Evolutionary conservation across 2,329 filamentous ascomycete species (phyloP), one percentile per base, ranked within the genome.

Genomic region (Shiraia sp.): DNA sequence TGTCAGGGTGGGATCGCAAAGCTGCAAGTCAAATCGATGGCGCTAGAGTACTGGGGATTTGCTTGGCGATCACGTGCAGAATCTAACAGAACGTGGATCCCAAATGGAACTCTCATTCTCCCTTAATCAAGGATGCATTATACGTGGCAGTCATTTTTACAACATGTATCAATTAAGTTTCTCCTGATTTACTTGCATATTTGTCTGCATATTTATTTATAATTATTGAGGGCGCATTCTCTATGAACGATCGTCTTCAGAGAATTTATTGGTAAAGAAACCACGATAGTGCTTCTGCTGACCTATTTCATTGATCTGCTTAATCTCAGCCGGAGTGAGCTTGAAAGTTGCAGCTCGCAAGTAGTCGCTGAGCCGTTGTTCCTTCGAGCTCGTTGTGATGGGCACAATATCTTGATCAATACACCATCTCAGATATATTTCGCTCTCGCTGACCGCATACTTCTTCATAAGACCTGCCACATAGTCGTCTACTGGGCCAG

Each of bases 371-470:
- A 85, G 50, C 12, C 81, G 71, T 48, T 79, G 74, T 64, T 84
- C 81, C 52, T 83, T 85, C 34, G 73, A 69, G 42, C 77, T 81
- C 2, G 82, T 85, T 5, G 81, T 84, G 43, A 86, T 76, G 0
- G 78, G 67, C 12, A 84, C 74, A 42, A 79, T 64, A 16, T 80
- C 80, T 54, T 81, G 79, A 51, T 85, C 81, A 36, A 85, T 75
- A 34, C 75, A 78, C 80, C 81, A 86, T 36, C 82, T 68, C 40
- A 85, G 57, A 36, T 75, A 66, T 38, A 85, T 76, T 63, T 85
- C 80, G 2, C 73, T 76, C 33, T 79, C 74, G 37, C 63, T 74
- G 31, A 84, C 81, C 1, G 73, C 79, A 57, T 85, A 85, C 64
- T 85, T 85, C 59, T 78, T 78, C n/a, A 78, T 73, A 43, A 85